Evolutionary conservation across 2,329 filamentous ascomycete species (phyloP), one percentile per base, ranked within the genome.

Genomic region (Clonostachys rhizophaga): DNA sequence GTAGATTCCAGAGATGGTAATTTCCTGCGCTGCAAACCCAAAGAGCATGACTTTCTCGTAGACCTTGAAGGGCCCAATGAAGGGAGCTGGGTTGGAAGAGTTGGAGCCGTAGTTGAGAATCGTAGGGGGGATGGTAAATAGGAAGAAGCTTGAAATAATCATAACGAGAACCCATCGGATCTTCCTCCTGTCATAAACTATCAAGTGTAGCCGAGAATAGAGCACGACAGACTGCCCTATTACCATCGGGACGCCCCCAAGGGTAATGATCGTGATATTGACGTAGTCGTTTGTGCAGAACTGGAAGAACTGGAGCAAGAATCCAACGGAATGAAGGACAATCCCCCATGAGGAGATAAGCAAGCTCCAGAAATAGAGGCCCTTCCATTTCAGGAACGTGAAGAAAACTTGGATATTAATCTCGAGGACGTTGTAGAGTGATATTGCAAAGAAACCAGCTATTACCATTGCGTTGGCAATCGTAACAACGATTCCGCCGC

Each of bases 141-240:
- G 47, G 36, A 82, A 51, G 16, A 68, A 69, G 54, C 83, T 73
- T 49, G 70, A 55, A 37, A 82, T 69, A 49, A 86, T 84, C 74
- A 85, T 81, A 46, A 81, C 68, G 49, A 84, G 82, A 72, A 83
- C 78, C 49, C 54, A 64, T 3, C 80, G 66, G 0, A 78, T 71
- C 10, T 73, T 58, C 4, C 61, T 59, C 9, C 69, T 44, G 67
- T 78, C 73, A n/a, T 69, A 70, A 3, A 78, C 65, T n/a, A 84
- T 69, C 5, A 84, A 67, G 55, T 83, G 77, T 1, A 84, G 69
- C 5, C 80, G 71, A 3, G 78, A 83, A 64, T 79, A 84, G 3
- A 84, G 65, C 2, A 84, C 79, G 11, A 82, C 52, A 0, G 73
- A 72, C 55, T 81, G 77, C 0, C 79, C 79, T 5, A 77, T 79